A percentile compares a stretch with the other conserved stretches of the same genome.
Conservation (phyloP, 305 asterid genomes). For the Fraxinus nigra region DNA sequence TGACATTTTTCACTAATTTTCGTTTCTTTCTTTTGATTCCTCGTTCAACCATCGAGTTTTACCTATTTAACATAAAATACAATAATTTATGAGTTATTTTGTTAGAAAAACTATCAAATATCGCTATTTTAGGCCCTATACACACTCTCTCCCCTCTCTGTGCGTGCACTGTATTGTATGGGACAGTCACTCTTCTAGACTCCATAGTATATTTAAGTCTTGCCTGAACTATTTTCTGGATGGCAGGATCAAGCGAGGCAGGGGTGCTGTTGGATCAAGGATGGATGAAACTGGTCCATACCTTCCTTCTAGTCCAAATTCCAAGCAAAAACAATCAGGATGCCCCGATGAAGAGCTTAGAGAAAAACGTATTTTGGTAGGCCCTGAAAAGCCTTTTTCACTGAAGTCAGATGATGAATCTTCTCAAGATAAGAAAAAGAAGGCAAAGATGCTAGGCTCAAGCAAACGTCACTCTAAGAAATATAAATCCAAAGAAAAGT, state of each 20-base stretch:
- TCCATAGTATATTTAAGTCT: background rate
- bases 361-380: slow-evolving; percentile 41
- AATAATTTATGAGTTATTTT: no score
- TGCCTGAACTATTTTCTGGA: background rate
- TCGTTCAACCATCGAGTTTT: no score
- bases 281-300: slow-evolving; percentile 97
- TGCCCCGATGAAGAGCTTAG: slow-evolving; percentile 26
- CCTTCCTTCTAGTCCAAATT: slow-evolving; percentile 47
- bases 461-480: slow-evolving; percentile 43
- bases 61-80: no score
- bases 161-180: background rate
- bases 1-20: no score
- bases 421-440: slow-evolving; percentile 27
- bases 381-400: slow-evolving; percentile 63
- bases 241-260: slow-evolving; percentile 79
- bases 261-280: slow-evolving; percentile 91
- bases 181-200: background rate
- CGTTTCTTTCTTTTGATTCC: no score
- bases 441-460: slow-evolving; percentile 28
- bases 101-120: no score
- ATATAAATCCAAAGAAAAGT: slow-evolving; percentile 52
- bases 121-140: background rate
- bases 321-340: slow-evolving; percentile 22
- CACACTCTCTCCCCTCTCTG: background rate
- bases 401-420: slow-evolving; percentile 44